phyloP scores from a whole-genome alignment of 257 asterid species.

The Ajuga chamaepitys region DNA sequence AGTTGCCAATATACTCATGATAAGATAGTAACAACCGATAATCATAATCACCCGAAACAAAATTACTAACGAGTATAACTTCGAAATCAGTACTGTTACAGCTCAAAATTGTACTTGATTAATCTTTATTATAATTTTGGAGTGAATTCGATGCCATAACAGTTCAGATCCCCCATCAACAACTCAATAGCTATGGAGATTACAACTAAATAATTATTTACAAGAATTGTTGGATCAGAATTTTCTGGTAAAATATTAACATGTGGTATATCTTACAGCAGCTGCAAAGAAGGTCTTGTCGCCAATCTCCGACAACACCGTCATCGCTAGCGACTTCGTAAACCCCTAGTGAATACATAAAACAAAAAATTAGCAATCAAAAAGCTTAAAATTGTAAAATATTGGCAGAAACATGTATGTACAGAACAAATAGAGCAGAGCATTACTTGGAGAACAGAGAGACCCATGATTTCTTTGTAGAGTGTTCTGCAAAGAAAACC shows the following conservation, averaged over 20 bases:
- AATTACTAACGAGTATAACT: not conserved
- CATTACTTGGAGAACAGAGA: constrained; percentile 38
- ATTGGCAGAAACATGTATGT: not conserved
- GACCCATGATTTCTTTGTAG: constrained; percentile 23
- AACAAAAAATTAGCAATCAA: not conserved
- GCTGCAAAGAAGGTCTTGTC: constrained; percentile 96
- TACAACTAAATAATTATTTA: not conserved
- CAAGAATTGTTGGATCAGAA: not conserved
- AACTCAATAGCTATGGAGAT: not conserved
- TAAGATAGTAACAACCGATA: not conserved
- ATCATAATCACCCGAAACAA: not conserved
- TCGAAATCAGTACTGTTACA: not conserved
- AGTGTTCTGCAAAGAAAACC: not conserved
- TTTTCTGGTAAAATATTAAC: not conserved
- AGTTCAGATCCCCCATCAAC: constrained; percentile 4
- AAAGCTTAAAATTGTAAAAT: not conserved
- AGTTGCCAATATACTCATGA: not conserved
- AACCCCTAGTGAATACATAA: constrained; percentile 49
- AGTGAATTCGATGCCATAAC: not conserved
- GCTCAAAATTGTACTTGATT: not conserved
- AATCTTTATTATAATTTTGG: no score
- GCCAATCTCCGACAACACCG: constrained; percentile 86
- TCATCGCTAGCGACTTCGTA: constrained; percentile 92
- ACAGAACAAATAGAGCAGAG: not conserved
- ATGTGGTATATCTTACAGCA: constrained; percentile 50